A percentile compares a stretch with the other conserved stretches of the same genome.
Evolutionary conservation across 2,329 filamentous ascomycete genomes (phyloP).

Genomic region (Pseudocercospora ulei): DNA sequence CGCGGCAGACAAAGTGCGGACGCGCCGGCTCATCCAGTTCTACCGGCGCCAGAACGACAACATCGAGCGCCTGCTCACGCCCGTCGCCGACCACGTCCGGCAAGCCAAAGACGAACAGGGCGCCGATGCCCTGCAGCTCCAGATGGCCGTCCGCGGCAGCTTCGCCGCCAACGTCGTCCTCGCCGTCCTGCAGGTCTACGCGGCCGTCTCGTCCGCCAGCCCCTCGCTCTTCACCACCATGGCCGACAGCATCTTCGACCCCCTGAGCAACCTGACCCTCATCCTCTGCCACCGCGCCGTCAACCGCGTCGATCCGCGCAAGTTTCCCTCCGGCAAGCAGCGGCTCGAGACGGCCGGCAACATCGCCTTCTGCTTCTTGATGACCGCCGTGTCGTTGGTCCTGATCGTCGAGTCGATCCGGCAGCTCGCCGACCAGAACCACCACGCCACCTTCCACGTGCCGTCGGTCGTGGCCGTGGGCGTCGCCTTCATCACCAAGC

Average conservation of each 20-base stretch:
- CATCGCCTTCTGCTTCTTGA: slow-evolving; percentile 91
- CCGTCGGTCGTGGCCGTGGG: slow-evolving; percentile 76
- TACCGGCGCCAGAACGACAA: slow-evolving; percentile 88
- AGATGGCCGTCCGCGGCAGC: slow-evolving; percentile 56
- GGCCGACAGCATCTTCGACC: slow-evolving; percentile 92
- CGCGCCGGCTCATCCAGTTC: slow-evolving; percentile 62
- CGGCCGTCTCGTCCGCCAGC: slow-evolving; percentile 75
- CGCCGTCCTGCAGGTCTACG: slow-evolving; percentile 75
- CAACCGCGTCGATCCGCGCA: slow-evolving; percentile 69
- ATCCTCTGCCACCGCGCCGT: slow-evolving; percentile 83
- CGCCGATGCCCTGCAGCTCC: slow-evolving; percentile 68
- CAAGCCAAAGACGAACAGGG: slow-evolving; percentile 70
- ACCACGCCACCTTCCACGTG: slow-evolving; percentile 60
- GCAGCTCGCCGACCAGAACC: slow-evolving; percentile 50
- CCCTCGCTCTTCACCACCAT: slow-evolving; percentile 95
- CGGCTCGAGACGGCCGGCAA: slow-evolving; percentile 93
- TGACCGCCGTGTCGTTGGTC: slow-evolving; percentile 84
- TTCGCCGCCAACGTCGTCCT: slow-evolving; percentile 74
- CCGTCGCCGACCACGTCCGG: slow-evolving; percentile 79
- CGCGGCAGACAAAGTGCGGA: slow-evolving; percentile 37
- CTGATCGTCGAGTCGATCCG: slow-evolving; percentile 78
- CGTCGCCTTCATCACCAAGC: slow-evolving; percentile 75
- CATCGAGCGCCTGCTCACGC: slow-evolving; percentile 83
- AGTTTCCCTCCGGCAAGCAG: slow-evolving; percentile 85
- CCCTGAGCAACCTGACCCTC: slow-evolving; percentile 65